These are phyloP conservation scores for Tulasnella sp. DNA, from an alignment of 768 basidiomycete species.

Conservation along the genomic window DNA sequence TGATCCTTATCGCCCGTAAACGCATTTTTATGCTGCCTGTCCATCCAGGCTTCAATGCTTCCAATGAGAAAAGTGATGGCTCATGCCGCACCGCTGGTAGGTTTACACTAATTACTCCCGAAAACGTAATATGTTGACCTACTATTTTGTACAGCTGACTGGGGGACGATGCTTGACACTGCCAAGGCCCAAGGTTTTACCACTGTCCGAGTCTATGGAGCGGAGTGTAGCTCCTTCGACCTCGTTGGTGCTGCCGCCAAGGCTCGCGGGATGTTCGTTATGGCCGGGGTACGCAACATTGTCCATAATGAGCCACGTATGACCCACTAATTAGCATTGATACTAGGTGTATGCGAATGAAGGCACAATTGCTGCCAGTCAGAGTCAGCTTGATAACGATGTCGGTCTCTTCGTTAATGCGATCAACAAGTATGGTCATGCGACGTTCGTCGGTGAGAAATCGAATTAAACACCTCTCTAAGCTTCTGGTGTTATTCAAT, in stretches of 20 bases:
- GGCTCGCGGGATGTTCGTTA: conserved; percentile 3
- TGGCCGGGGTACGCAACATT: not conserved
- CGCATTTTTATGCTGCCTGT: not conserved
- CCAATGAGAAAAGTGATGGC: not conserved
- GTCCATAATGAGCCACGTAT: not conserved
- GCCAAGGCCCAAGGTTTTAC: conserved; percentile 9
- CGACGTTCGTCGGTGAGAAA: conserved; percentile 1
- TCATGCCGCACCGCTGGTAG: not conserved
- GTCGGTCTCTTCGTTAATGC: conserved; percentile 9
- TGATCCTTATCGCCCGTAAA: no score
- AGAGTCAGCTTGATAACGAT: conserved; percentile 3
- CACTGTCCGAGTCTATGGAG: not conserved
- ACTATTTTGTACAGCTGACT: no score
- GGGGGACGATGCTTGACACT: not conserved
- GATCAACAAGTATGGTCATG: conserved; percentile 9
- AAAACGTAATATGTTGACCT: no score
- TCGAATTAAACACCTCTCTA: not conserved
- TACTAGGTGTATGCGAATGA: not conserved
- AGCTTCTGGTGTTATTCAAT: not conserved
- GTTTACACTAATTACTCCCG: no score
- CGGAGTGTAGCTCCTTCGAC: conserved; percentile 12
- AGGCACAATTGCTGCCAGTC: conserved; percentile 9
- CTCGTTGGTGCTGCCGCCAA: not conserved
- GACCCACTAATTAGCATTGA: not conserved
- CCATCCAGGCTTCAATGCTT: not conserved